These are phyloP conservation scores for Pholiota conissans DNA, from an alignment of 768 basidiomycete genomes.

Conservation along the genomic window DNA sequence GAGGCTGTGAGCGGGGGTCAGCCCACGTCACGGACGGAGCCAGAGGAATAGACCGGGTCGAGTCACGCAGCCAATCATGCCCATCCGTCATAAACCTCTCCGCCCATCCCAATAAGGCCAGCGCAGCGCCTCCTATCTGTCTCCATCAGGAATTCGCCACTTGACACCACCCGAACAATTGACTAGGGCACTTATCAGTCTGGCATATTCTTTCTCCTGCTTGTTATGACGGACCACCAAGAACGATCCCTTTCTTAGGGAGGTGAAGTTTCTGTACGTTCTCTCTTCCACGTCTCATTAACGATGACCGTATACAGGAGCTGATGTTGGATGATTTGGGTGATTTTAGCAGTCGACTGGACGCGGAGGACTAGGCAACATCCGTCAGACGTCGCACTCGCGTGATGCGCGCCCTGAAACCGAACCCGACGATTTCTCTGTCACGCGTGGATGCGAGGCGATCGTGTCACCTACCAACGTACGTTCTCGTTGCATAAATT, in stretches of 20 bases:
- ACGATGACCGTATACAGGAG: not conserved
- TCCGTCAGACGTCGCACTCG: too few relatives aligned
- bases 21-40: not conserved
- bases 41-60: too few relatives aligned
- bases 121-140: too few relatives aligned
- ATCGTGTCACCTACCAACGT: slow-evolving; percentile 36
- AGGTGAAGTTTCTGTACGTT: slow-evolving; percentile 36
- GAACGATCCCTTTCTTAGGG: not conserved
- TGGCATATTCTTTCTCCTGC: not conserved
- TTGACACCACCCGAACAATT: not conserved
- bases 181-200: too few relatives aligned
- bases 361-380: too few relatives aligned
- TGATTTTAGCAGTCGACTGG: slow-evolving; percentile 55
- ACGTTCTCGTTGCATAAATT: slow-evolving; percentile 8
- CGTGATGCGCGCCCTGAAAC: slow-evolving; percentile 41
- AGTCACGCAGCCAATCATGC: too few relatives aligned
- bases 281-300: not conserved
- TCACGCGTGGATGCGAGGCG: slow-evolving; percentile 63
- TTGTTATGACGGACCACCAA: too few relatives aligned
- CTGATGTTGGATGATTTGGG: too few relatives aligned
- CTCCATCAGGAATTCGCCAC: not conserved
- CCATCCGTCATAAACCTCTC: not conserved
- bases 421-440: slow-evolving; percentile 56
- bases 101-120: too few relatives aligned
- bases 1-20: too few relatives aligned